phyloP scores from a whole-genome alignment of 768 basidiomycete species.

The Lentinula aciculospora region DNA sequence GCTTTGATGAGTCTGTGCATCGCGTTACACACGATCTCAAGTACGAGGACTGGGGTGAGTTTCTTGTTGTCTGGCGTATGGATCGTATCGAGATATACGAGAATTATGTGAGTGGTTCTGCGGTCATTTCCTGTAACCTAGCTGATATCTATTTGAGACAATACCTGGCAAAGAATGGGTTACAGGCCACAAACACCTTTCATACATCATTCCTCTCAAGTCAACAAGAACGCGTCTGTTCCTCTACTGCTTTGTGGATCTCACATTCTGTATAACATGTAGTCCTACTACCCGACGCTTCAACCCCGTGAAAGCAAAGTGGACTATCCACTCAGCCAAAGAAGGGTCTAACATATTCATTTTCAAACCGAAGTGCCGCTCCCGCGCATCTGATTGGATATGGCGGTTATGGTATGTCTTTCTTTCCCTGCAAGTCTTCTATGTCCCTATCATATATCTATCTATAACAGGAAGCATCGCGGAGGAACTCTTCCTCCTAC shows the following conservation, averaged over 20 bases:
- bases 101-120: slow-evolving; percentile 60
- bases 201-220: slow-evolving; percentile 71
- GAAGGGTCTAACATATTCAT: slow-evolving; percentile 83
- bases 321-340: slow-evolving; percentile 34
- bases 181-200: slow-evolving; percentile 68
- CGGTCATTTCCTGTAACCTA: background rate
- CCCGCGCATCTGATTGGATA: slow-evolving; percentile 81
- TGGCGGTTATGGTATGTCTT: slow-evolving; percentile 73
- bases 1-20: slow-evolving; percentile 66
- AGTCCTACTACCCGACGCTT: slow-evolving; percentile 36
- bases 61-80: slow-evolving; percentile 79
- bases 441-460: background rate
- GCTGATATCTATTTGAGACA: slow-evolving; percentile 28
- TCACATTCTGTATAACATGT: slow-evolving; percentile 75
- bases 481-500: slow-evolving; percentile 65
- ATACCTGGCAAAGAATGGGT: slow-evolving; percentile 66
- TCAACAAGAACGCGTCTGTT: slow-evolving; percentile 63
- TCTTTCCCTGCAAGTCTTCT: background rate
- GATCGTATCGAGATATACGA: slow-evolving; percentile 78
- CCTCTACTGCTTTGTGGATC: slow-evolving; percentile 81
- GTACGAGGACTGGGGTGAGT: slow-evolving; percentile 74
- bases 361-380: slow-evolving; percentile 75
- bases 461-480: slow-evolving; percentile 62
- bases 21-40: slow-evolving; percentile 55
- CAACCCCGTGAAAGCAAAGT: slow-evolving; percentile 13